Evolutionary conservation across 306 rosid genomes (phyloP), one percentile per base, ranked within the genome.

Genomic region (Casuarina equisetifolia): DNA sequence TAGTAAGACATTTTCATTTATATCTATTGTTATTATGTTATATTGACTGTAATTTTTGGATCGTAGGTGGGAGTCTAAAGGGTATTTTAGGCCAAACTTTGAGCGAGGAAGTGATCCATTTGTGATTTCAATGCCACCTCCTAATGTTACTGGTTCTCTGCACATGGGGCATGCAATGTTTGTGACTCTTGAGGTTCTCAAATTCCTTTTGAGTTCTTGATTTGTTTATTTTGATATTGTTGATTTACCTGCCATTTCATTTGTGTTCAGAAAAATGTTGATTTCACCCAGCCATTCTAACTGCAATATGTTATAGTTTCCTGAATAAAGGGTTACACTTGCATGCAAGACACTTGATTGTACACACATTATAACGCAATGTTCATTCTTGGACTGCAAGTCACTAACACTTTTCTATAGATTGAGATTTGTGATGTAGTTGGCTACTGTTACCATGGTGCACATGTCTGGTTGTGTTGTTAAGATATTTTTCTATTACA

Each of bases 91-190:
- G 85, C 98, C 98, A 57, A 86, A 82, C 79, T 76, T 85, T 72
- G 96, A 90, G 43, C 88, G 78, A 35, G 96, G 94, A 82, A 84
- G 82, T 45, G 91, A 88, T 80, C 91, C 98, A 45, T 94, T 92
- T 82, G 98, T 94, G 74, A 86, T 92, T 80, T 81, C 96, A 51
- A 94, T 94, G 98, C 98, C 98, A 2, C 98, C 98, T 80, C 97
- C 98, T 46, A 94, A 94, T 88, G 98, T 94, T 75, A 94, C 98
- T 9, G 98, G 98, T 61, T 94, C 97, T 16, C 85, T 94, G 84
- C 98, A 94, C 85, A 94, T 94, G 98, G 98, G 98, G 42, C 98
- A 94, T 76, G 98, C 98, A 1, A 94, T 94, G 98, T 94, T 94
- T 74, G 98, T 94, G 83, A 90, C 98, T 35, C 97, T 94, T 75